Evolutionary conservation across 306 rosid species (phyloP).

Genomic region (Quercus glauca): DNA sequence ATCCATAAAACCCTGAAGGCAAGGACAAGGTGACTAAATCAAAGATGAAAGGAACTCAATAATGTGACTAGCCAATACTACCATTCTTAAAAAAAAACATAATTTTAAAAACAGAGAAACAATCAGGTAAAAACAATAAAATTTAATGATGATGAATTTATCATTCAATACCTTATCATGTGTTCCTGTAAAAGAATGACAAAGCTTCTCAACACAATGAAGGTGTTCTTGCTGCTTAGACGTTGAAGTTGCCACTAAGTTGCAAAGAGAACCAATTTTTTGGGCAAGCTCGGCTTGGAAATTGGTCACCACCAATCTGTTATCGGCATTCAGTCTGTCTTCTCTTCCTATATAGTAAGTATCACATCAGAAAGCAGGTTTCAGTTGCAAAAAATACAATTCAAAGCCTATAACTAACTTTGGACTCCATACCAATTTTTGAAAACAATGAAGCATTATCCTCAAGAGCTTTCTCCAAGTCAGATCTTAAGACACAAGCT

Average conservation of each 20-base stretch:
- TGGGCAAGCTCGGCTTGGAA: conserved; percentile 74
- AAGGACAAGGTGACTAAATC: neutral
- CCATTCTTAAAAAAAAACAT: neutral
- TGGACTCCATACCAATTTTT: conserved; percentile 67
- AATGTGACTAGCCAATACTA: neutral
- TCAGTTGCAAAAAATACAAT: neutral
- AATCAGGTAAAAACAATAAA: neutral
- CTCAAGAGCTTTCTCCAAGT: conserved; percentile 75
- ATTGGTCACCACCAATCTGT: conserved; percentile 63
- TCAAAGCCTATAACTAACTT: neutral
- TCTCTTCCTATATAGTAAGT: conserved; percentile 61
- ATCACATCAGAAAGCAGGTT: neutral
- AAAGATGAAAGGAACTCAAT: neutral
- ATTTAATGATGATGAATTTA: neutral
- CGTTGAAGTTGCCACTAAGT: conserved; percentile 60
- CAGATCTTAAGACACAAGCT: conserved; percentile 71
- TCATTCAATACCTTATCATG: conserved; percentile 61
- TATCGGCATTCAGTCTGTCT: conserved; percentile 67
- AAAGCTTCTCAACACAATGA: conserved; percentile 64
- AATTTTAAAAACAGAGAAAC: neutral
- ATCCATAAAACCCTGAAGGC: conserved; percentile 56
- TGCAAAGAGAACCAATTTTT: conserved; percentile 72
- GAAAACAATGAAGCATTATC: conserved; percentile 70
- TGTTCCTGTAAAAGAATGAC: conserved; percentile 56
- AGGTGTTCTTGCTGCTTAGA: conserved; percentile 72